Conservation (phyloP, 2,329 filamentous ascomycete genomes). For the Phialemonium atrogriseum region DNA sequence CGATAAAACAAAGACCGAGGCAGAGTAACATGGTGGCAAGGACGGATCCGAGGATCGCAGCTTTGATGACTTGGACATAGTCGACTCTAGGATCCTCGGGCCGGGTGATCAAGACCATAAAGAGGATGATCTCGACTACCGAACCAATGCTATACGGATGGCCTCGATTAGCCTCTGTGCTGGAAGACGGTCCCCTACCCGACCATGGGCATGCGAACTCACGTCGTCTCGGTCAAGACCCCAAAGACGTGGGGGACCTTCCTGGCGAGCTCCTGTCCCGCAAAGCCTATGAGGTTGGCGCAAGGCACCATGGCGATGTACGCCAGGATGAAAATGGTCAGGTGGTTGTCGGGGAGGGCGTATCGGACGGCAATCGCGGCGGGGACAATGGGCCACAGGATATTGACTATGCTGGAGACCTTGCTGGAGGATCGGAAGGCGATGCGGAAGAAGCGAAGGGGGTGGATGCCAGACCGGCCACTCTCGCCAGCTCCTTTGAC, state of each 20-base stretch:
- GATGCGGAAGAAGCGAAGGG: conserved; percentile 54
- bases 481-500: conserved; percentile 51
- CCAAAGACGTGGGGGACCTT: conserved; percentile 69
- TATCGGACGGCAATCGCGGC: conserved; percentile 58
- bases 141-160: conserved; percentile 56
- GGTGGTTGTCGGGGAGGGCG: conserved; percentile 30
- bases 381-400: conserved; percentile 69
- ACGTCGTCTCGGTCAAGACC: conserved; percentile 52
- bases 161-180: neutral
- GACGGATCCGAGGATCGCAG: conserved; percentile 76
- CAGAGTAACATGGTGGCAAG: conserved; percentile 76
- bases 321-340: conserved; percentile 60
- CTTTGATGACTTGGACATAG: conserved; percentile 65
- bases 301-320: conserved; percentile 73
- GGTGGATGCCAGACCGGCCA: conserved; percentile 58
- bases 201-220: conserved; percentile 12
- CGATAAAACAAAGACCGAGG: conserved; percentile 71
- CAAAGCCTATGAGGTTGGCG: conserved; percentile 68
- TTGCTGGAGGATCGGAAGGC: conserved; percentile 55
- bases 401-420: conserved; percentile 56
- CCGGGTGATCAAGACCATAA: conserved; percentile 60
- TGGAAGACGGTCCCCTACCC: too few relatives aligned
- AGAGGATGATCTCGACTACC: conserved; percentile 73
- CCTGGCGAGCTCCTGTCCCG: conserved; percentile 61
- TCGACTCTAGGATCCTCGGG: conserved; percentile 16